These are phyloP conservation scores for Leishmania amazonensis DNA, from an alignment of 208 protist species.

Conservation along the genomic window DNA sequence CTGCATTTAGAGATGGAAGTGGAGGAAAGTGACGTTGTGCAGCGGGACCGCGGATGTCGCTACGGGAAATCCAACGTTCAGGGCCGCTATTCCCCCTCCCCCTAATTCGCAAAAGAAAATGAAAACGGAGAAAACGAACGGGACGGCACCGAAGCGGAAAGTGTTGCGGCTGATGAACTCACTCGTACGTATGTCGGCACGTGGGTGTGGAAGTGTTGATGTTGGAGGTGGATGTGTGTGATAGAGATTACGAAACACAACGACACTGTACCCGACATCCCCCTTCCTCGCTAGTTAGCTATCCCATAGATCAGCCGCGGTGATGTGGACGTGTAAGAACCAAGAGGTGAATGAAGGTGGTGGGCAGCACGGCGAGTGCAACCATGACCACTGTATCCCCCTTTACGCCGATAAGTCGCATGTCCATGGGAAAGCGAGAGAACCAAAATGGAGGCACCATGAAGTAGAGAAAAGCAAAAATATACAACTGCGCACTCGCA, in stretches of 20 bases:
- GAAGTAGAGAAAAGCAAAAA: neutral
- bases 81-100: neutral
- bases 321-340: neutral
- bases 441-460: neutral
- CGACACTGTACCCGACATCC: neutral
- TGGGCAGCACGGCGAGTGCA: neutral
- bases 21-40: neutral
- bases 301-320: neutral
- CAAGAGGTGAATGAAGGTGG: neutral
- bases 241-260: neutral
- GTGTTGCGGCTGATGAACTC: neutral
- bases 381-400: neutral
- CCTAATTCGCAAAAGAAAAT: neutral
- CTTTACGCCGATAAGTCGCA: neutral
- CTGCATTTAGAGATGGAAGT: neutral
- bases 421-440: neutral
- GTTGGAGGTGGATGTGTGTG: neutral
- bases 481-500: neutral
- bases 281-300: neutral
- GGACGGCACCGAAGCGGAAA: neutral
- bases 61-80: neutral
- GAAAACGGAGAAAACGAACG: neutral
- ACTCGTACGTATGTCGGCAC: neutral
- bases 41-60: neutral
- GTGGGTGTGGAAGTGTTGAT: neutral